Evolutionary conservation across 257 asterid species (phyloP).

Genomic region (Capsicum pubescens): DNA sequence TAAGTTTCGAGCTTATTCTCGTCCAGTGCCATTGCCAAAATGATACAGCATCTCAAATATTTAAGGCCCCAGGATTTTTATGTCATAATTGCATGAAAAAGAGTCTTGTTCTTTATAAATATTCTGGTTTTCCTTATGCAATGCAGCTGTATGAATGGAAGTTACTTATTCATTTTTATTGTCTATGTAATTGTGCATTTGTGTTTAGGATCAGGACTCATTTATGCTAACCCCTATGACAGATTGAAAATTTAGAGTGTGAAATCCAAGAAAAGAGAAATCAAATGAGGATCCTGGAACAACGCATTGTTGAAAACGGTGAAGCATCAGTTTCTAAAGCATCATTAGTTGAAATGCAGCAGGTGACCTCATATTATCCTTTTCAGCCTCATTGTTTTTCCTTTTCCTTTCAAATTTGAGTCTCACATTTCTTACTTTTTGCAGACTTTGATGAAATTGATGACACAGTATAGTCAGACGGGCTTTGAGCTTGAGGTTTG

Average conservation of each 20-base stretch:
- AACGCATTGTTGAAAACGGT: slow-evolving; percentile 81
- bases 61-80: slow-evolving; percentile 10
- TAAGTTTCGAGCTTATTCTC: neutral
- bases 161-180: slow-evolving; percentile 4
- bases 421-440: slow-evolving; percentile 24
- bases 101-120: neutral
- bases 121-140: neutral
- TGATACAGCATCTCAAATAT: slow-evolving; percentile 1
- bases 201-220: slow-evolving; percentile 17
- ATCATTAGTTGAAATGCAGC: slow-evolving; percentile 89
- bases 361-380: slow-evolving; percentile 55
- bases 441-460: slow-evolving; percentile 83
- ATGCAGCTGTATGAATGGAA: slow-evolving; percentile 10
- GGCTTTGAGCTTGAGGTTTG: slow-evolving; percentile 95
- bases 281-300: slow-evolving; percentile 86
- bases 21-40: slow-evolving; percentile 6
- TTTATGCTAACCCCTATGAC: slow-evolving; percentile 31
- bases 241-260: slow-evolving; percentile 83
- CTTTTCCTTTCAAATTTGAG: slow-evolving; percentile 19
- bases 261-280: slow-evolving; percentile 87
- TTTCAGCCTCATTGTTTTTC: slow-evolving; percentile 15
- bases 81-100: neutral
- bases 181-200: neutral
- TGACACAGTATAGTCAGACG: slow-evolving; percentile 84
- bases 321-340: slow-evolving; percentile 88